These are phyloP conservation scores for Cymbidium sinense DNA, from an alignment of 106 monocot genomes.

Conservation along the genomic window DNA sequence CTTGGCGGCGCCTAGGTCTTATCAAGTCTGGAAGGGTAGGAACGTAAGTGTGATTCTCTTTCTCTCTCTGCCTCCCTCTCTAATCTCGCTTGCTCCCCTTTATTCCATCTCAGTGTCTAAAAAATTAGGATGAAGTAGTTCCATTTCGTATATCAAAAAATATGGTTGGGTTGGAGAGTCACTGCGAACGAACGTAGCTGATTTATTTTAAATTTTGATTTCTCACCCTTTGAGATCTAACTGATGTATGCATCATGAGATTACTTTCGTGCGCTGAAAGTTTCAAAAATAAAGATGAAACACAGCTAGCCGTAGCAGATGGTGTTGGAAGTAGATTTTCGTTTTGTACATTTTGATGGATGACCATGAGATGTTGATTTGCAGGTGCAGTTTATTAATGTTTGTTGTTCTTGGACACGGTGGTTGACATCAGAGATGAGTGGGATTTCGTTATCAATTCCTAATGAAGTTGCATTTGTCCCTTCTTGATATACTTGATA, in stretches of 20 bases:
- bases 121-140: neutral
- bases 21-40: conserved; percentile 68
- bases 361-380: neutral
- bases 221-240: neutral
- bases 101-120: neutral
- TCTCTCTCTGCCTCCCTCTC: neutral
- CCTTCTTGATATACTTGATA: neutral
- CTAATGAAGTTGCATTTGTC: neutral
- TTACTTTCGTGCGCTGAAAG: neutral
- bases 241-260: neutral
- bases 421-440: neutral
- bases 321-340: neutral
- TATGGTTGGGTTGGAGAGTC: neutral
- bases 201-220: neutral
- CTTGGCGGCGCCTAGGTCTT: conserved; percentile 37
- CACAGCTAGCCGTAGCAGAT: neutral
- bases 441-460: neutral
- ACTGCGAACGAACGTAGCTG: neutral
- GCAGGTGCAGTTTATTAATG: neutral
- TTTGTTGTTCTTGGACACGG: neutral
- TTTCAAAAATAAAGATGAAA: neutral
- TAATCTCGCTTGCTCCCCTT: neutral
- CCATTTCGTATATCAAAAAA: neutral
- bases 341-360: neutral
- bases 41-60: conserved; percentile 37